Evolutionary conservation across 73 alveolate species (phyloP), one percentile per base, ranked within the genome.

Genomic region (Uronychia setigera): DNA sequence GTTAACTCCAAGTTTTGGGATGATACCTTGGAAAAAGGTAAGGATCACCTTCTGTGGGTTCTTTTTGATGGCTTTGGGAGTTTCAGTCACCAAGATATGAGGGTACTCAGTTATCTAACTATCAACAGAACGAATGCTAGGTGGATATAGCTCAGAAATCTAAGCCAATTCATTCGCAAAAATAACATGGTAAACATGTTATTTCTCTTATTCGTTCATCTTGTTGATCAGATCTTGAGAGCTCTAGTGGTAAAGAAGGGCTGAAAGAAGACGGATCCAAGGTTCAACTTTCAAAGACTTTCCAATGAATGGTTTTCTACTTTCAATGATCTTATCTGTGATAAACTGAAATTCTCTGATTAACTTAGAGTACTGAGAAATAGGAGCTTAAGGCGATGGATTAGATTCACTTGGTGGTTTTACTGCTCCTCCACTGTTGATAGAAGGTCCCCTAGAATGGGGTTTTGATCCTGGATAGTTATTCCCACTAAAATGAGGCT

Each of bases 31-130:
- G 67, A 46, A 46, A 19, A 46, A 19, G 67, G 5, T 46, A 19
- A 46, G 67, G 67, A 46, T 46, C 67, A 46, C 67, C 67, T 46
- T 46, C 67, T 46, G 67, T 5, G 67, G 67, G 67, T 46, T 46
- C 67, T 19, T 46, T 5, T 19, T 46, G 67, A 5, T 46, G 67
- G 67, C 67, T 19, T 46, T 11, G 67, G 5, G n/a, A 11, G 67
- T 46, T 19, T 46, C 67, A 11, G 67, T 11, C n/a, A 46, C 19
- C n/a, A 46, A 5, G 5, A 11, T 19, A 46, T 46, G 67, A 46
- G 67, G 67, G 67, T 11, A 46, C 67, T 46, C 67, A 46, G 19
- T 5, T 46, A 46, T 5, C 67, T 46, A 46, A 19, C 19, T 19
- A 19, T 19, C n/a, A 5, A 11, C 19, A 19, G 67, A 19, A 5